Base-by-base conservation (phyloP, 2,329 filamentous ascomycete genomes). In the Xylariaceae sp. region DNA sequence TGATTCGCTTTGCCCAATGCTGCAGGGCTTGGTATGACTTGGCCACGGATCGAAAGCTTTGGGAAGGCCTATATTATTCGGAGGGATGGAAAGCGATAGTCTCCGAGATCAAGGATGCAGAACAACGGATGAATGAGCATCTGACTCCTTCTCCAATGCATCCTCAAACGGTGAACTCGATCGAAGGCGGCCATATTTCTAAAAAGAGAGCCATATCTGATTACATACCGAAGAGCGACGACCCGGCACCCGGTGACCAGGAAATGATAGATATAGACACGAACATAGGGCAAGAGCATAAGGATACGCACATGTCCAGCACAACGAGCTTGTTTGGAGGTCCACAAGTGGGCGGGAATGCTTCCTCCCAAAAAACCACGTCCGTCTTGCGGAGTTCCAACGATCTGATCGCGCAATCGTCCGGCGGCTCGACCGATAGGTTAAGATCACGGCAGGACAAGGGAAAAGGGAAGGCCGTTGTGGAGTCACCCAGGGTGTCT, bases 11-110 rank as follows among this genome's bases (percentile, higher is more conserved):
- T 2, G 87, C 88, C 1, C 75, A 78, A 31, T 80, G 88, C 12
- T 96, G 88, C 24, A 80, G 81, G 32, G 71, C 80, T 47, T 98
- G 92, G 90, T 82, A 89, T 47, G 73, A 76, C 13, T 72, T 92
- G 13, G 83, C 90, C 5, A 66, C 88, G 36, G 92, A 98, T 61
- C 78, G 85, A 23, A 83, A 85, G 45, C 67, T 97, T 18, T 98
- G 92, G 92, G 83, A 87, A 57, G 73, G 78, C 11, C 66, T 94
- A 11, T 98, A 94, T 62, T 74, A 81, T 24, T 66, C 81, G 6
- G 89, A 97, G 65, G 92, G 92, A 5, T 98, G 92, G 86, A 80
- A 80, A 48, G 76, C 84, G 5, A 72, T 89, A 46, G 63, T 66
- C 6, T 64, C 69, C 8, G 84, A 88, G 50, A 78, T 94, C 18